phyloP scores from a whole-genome alignment of 2,329 filamentous ascomycete genomes.

The Pseudogymnoascus sp. region DNA sequence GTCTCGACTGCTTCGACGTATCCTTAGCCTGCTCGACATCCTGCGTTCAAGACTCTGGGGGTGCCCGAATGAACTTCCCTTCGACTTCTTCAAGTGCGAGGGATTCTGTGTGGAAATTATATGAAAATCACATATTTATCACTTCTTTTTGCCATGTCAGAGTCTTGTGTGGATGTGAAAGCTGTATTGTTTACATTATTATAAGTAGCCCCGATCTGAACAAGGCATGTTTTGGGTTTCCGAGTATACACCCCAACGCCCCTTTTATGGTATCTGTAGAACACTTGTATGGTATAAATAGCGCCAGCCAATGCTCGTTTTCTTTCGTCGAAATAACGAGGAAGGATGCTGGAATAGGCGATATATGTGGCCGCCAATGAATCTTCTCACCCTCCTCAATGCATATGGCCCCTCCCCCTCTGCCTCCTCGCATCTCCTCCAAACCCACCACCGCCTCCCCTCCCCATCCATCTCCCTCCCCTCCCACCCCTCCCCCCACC shows the following conservation, averaged over 20 bases:
- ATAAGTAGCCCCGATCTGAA: not conserved
- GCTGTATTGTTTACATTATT: not conserved
- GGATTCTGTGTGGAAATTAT: not conserved
- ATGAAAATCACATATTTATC: not conserved
- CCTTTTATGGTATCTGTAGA: not conserved
- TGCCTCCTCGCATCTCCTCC: constrained; percentile 17
- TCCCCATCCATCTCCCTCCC: constrained; percentile 18
- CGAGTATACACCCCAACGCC: not conserved
- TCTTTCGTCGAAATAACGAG: not conserved
- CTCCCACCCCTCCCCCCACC: constrained; percentile 28
- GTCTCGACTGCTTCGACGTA: not conserved
- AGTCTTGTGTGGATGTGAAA: not conserved
- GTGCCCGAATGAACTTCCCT: no score
- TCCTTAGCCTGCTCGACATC: not conserved
- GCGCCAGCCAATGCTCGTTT: not conserved
- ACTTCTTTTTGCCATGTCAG: not conserved
- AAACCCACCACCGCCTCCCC: constrained; percentile 19
- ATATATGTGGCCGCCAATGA: not conserved
- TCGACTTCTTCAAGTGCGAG: not conserved
- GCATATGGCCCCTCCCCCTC: constrained; percentile 20
- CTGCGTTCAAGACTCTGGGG: no score
- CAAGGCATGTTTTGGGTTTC: not conserved
- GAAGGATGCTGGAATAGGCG: not conserved
- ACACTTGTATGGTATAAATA: not conserved
- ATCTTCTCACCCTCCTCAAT: not conserved